Evolutionary conservation across 768 basidiomycete genomes (phyloP), one percentile per base, ranked within the genome.

Genomic region (Polyporus arcularius): DNA sequence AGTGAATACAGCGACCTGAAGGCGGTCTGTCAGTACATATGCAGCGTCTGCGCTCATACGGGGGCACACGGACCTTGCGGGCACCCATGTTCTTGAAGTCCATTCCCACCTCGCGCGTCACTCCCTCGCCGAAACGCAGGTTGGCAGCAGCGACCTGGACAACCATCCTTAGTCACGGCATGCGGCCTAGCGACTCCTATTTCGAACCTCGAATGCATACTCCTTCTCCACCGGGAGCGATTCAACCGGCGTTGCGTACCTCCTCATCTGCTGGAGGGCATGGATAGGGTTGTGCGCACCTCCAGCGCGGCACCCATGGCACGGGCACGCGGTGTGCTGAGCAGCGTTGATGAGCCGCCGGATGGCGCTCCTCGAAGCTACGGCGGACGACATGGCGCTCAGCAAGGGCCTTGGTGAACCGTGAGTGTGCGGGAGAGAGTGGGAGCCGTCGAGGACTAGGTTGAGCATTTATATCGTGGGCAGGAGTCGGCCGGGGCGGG

Each of bases 11-110:
- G 85, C 96, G 64, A 98, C 92, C 88, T 97, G 70, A 4, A 45
- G 3, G n/a, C 10, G 58, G 60, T 38, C 3, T 4, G 18, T 53
- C 12, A 21, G 26, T 21, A n/a, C n/a, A n/a, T n/a, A 40, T 18
- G 26, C 45, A 51, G 16, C 28, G 50, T 9, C 35, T 47, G 15
- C 14, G 9, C 18, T 21, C n/a, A n/a, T 6, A 39, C 4, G 18
- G 62, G 40, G 10, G 64, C 31, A 26, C 12, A 49, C 71, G n/a
- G 65, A 89, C 92, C 82, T 92, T 94, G 67, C 85, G 83, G 7
- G 94, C 93, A 58, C 88, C 90, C 90, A 93, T 89, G 76, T 96
- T 96, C 81, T 90, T 90, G 67, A 96, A 81, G 73, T 95, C 94
- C 89, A 95, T 93, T 38, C 94, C 94, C 31, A 96, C 90, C 73